Evolutionary conservation across 352 stramenopile species (phyloP), one percentile per base, ranked within the genome.

Genomic region (Phytopythium aichiense): DNA sequence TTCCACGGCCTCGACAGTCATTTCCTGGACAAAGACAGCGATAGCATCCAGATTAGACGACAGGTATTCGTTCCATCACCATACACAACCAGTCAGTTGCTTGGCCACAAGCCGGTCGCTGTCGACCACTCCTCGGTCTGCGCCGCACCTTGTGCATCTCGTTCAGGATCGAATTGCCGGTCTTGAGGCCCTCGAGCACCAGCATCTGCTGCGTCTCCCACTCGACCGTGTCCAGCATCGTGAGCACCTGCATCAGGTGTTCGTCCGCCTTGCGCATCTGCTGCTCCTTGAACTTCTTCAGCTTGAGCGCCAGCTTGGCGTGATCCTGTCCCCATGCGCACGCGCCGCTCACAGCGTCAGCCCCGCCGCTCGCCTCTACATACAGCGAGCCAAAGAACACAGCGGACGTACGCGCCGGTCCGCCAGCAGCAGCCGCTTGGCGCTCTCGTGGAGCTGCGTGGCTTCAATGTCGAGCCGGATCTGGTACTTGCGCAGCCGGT

Each of bases 281-380:
- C 61, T 88, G 81, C 64, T 95, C 83, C 59, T 95, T 95, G 66
- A 92, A 95, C 71, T 96, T 96, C 58, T 92, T 95, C 33, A 96
- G 72, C 64, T 95, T 91, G 37, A 96, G 72, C 68, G 83, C 88
- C 23, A 95, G 68, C 64, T 93, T 95, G 6, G 88, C 88, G 18
- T 85, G 83, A 54, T 95, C 87, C 82, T 94, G 64, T 16, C 23
- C 33, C 25, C 46, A 67, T 7, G 61, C 52, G 18, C 40, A 52
- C 15, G 28, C 20, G 28, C 20, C 28, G 4, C 28, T 31, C 16
- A 22, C 28, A 23, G 46, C 48, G 11, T 37, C 11, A 68, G n/a
- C 42, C 0, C 53, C 28, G 7, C 22, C 9, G 15, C 9, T 9
- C 42, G 2, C 15, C 42, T 7, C 7, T 20, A 49, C 20, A 20